These are phyloP conservation scores for Oidiodendron maius DNA, from an alignment of 495 filamentous ascomycete genomes.

Conservation along the genomic window DNA sequence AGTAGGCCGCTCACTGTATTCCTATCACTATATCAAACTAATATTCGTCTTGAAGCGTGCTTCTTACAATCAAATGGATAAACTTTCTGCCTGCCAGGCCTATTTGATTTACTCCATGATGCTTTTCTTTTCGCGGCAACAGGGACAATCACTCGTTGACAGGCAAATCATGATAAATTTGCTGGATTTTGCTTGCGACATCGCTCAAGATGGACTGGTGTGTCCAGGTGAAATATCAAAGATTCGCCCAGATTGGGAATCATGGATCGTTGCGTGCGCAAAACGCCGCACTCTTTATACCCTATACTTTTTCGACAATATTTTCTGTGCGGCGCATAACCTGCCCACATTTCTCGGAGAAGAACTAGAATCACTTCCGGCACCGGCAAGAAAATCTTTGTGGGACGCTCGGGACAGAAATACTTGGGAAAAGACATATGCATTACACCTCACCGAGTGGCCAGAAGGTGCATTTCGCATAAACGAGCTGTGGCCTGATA, in stretches of 20 bases:
- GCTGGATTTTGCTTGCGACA: constrained; percentile 36
- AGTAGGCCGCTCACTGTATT: constrained; percentile 1
- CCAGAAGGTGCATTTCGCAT: constrained; percentile 29
- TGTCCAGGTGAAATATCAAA: constrained; percentile 33
- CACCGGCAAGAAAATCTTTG: constrained; percentile 27
- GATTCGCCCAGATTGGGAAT: constrained; percentile 38
- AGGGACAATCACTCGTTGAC: constrained; percentile 23
- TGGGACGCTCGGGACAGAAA: constrained; percentile 31
- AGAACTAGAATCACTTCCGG: constrained; percentile 35
- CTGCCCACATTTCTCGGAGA: constrained; percentile 39
- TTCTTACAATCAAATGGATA: constrained; percentile 29
- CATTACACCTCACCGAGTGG: constrained; percentile 36
- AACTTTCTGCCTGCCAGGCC: constrained; percentile 41
- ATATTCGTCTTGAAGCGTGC: constrained; percentile 18
- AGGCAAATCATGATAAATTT: constrained; percentile 38
- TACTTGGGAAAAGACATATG: constrained; percentile 37
- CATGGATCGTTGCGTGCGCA: constrained; percentile 40
- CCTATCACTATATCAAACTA: neutral
- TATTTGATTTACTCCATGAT: constrained; percentile 41
- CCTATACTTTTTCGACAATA: constrained; percentile 44
- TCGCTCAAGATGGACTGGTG: constrained; percentile 31
- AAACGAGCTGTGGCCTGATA: constrained; percentile 20
- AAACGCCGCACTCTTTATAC: constrained; percentile 40
- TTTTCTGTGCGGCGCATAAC: constrained; percentile 34
- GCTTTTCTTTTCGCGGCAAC: constrained; percentile 31